A percentile compares a stretch with the other conserved stretches of the same genome.
These are phyloP conservation scores for Mycena vitilis DNA, from an alignment of 768 basidiomycete genomes.

Conservation along the genomic window DNA sequence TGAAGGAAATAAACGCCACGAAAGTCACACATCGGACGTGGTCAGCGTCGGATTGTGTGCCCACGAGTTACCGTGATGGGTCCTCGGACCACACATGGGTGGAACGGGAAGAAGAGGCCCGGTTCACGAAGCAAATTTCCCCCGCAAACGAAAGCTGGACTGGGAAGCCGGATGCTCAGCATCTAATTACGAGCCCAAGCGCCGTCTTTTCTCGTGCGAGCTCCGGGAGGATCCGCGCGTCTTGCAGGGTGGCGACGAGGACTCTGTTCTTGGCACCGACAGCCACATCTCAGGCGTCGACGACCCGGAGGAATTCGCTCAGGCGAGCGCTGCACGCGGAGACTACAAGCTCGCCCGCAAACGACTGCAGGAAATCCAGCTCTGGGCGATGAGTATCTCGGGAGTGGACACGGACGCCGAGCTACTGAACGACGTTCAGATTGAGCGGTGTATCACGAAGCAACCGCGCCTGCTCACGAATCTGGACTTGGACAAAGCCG, in stretches of 20 bases:
- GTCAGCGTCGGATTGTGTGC: not conserved
- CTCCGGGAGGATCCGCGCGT: constrained; percentile 5
- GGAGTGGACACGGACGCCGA: not conserved
- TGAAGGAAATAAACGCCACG: not conserved
- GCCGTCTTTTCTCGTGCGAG: constrained; percentile 13
- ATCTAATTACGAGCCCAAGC: constrained; percentile 7
- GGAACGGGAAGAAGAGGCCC: too few species aligned
- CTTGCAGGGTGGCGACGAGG: not conserved
- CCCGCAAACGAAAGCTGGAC: not conserved
- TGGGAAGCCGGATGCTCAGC: constrained; percentile 2
- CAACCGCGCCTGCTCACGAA: constrained; percentile 12
- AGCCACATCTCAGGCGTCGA: constrained; percentile 11
- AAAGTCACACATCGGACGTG: not conserved
- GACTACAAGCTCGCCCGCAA: not conserved
- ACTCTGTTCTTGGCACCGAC: constrained; percentile 6
- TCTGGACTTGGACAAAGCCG: constrained; percentile 11
- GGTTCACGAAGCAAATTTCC: too few species aligned
- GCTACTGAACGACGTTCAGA: not conserved
- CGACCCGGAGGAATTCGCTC: constrained; percentile 2
- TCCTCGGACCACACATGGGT: too few species aligned
- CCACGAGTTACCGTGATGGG: not conserved
- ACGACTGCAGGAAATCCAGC: not conserved
- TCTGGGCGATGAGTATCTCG: constrained; percentile 1
- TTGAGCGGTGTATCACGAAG: constrained; percentile 4
- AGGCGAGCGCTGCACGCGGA: not conserved